Evolutionary conservation across 768 basidiomycete genomes (phyloP), one percentile per base, ranked within the genome.

Genomic region (Boletus bicolor): DNA sequence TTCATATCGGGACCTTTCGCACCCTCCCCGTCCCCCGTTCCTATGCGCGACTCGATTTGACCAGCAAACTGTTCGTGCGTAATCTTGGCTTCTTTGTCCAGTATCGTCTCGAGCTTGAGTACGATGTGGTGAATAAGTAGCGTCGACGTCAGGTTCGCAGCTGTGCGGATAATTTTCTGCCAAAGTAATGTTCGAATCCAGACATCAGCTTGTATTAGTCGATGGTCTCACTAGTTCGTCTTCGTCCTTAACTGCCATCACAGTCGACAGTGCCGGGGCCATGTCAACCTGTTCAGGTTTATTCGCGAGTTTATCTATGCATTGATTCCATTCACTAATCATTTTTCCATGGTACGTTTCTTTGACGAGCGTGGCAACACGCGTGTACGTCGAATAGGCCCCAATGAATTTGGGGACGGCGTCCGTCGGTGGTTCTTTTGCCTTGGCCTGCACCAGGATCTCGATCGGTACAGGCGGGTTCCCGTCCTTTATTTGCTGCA

Each of bases 41-140:
- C 96, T 56, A 98, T 79, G 47, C 93, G 83, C 10, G 82, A 81
- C 73, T 99, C 96, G 46, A 98, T 88, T 70, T 93, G 85, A 35
- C 84, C 81, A 6, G 92, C 84, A 41, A 98, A 83, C 64, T 84
- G 79, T 61, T 94, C 92, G 65, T 99, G 96, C 0, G 91, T 82
- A 32, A 97, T 88, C 69, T 91, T 92, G 41, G 90, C 85, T 68
- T 94, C 93, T 62, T 86, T 85, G 73, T 99, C 96, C 35, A 98
- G 79, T 67, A 97, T 94, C 4, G 84, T 82, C 72, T 95, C 92
- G 63, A 98, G 79, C 71, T 89, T 95, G 37, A 87, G 80, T 24
- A 90, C 87, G 43, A 98, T 89, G 69, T 96, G 87, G 64, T 94
- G 80, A 53, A 84, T 79, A 58, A 98, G 81, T 14, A 98, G 77